Conservation (phyloP, 306 rosid genomes). For the Vigna mungo region DNA sequence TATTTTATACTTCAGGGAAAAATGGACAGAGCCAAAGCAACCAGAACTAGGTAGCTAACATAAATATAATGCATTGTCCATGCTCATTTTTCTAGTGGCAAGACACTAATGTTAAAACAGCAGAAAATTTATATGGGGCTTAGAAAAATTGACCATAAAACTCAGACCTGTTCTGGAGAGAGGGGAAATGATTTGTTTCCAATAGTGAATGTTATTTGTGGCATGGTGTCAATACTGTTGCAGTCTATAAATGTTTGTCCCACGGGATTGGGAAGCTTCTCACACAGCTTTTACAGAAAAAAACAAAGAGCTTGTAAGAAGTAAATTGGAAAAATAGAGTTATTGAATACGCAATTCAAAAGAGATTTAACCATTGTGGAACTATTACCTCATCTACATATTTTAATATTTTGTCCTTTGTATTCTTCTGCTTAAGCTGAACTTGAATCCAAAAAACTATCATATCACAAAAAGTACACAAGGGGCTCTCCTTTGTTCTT, state of each 20-base stretch:
- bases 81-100: conserved; percentile 50
- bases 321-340: neutral
- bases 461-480: conserved; percentile 44
- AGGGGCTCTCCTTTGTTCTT: conserved; percentile 47
- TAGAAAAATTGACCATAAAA: conserved; percentile 12
- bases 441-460: conserved; percentile 58
- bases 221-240: conserved; percentile 53
- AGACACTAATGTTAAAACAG: conserved; percentile 38
- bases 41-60: neutral
- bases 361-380: conserved; percentile 15
- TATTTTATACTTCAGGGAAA: neutral
- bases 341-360: neutral
- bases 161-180: conserved; percentile 64
- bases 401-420: conserved; percentile 58
- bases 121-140: neutral
- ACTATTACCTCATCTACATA: conserved; percentile 62
- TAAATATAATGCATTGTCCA: neutral
- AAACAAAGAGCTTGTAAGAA: conserved; percentile 13
- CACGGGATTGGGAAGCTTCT: conserved; percentile 73
- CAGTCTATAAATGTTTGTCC: conserved; percentile 70
- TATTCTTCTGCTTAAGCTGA: conserved; percentile 68
- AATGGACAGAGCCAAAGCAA: neutral
- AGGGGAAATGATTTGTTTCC: conserved; percentile 70
- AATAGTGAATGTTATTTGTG: conserved; percentile 60
- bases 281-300: conserved; percentile 58